A percentile compares a stretch with the other conserved stretches of the same genome.
These are phyloP conservation scores for Sphaerulina populicola DNA, from an alignment of 2,329 filamentous ascomycete species.

Conservation along the genomic window DNA sequence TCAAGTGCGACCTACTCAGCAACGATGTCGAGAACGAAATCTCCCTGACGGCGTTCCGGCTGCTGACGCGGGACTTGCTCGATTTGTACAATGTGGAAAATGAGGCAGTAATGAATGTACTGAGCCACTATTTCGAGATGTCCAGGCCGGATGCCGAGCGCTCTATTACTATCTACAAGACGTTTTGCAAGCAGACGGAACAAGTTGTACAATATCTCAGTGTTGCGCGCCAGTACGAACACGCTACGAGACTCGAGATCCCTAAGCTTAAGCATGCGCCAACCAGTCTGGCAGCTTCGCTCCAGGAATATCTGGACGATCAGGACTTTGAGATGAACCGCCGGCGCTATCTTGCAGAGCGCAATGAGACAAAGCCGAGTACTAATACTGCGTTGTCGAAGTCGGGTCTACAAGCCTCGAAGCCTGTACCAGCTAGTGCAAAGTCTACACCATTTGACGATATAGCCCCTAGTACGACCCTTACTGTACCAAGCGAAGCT, in stretches of 20 bases:
- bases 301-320: slow-evolving; percentile 92
- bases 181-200: slow-evolving; percentile 85
- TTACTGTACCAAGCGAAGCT: slow-evolving; percentile 19
- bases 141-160: slow-evolving; percentile 87
- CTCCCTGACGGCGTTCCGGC: slow-evolving; percentile 81
- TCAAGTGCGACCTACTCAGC: slow-evolving; percentile 85
- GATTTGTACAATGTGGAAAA: slow-evolving; percentile 92
- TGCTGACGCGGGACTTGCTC: slow-evolving; percentile 82
- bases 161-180: slow-evolving; percentile 84
- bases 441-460: slow-evolving; percentile 19
- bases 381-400: slow-evolving; percentile 34
- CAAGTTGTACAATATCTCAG: slow-evolving; percentile 83
- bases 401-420: slow-evolving; percentile 29
- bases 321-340: slow-evolving; percentile 91
- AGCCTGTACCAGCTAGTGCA: slow-evolving; percentile 36
- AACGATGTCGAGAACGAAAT: slow-evolving; percentile 94
- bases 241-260: slow-evolving; percentile 85
- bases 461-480: slow-evolving; percentile 19
- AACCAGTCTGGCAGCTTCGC: slow-evolving; percentile 75
- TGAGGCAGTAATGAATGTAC: slow-evolving; percentile 91
- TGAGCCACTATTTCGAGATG: slow-evolving; percentile 98
- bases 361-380: slow-evolving; percentile 57
- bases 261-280: slow-evolving; percentile 96
- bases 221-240: slow-evolving; percentile 80
- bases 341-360: slow-evolving; percentile 81